Conservation (phyloP, 2,329 filamentous ascomycete genomes). For the Diaporthe helianthi region DNA sequence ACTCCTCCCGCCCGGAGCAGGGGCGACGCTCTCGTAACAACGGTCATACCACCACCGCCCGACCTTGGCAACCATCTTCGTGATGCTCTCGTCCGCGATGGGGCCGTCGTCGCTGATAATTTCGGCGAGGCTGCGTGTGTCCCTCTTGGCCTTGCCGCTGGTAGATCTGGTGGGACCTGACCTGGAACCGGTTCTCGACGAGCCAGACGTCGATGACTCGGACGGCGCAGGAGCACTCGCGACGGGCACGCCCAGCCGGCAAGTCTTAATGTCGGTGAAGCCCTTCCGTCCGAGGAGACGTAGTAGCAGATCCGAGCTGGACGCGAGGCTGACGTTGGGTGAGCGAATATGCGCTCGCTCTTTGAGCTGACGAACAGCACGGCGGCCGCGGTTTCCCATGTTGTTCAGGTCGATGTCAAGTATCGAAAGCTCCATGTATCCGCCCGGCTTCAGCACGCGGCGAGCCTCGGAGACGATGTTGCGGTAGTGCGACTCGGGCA, state of each 20-base stretch:
- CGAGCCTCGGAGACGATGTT: conserved; percentile 78
- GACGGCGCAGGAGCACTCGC: conserved; percentile 57
- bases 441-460: conserved; percentile 78
- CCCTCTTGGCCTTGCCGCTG: conserved; percentile 45
- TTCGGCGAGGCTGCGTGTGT: conserved; percentile 69
- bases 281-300: conserved; percentile 72
- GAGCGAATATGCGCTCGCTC: conserved; percentile 70
- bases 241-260: conserved; percentile 79
- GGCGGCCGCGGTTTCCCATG: conserved; percentile 76
- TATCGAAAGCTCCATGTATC: conserved; percentile 79
- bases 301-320: conserved; percentile 67
- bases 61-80: conserved; percentile 89
- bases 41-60: conserved; percentile 96
- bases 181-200: conserved; percentile 38
- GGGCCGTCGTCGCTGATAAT: conserved; percentile 75
- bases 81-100: conserved; percentile 82
- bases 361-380: conserved; percentile 74
- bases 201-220: conserved; percentile 44
- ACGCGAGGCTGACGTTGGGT: conserved; percentile 65
- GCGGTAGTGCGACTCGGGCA: conserved; percentile 71
- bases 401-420: conserved; percentile 83
- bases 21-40: conserved; percentile 80
- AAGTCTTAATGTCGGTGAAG: conserved; percentile 76
- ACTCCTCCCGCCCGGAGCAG: conserved; percentile 58
- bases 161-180: not conserved